phyloP scores from a whole-genome alignment of 2,329 filamentous ascomycete genomes.

The Stagonosporopsis rhizophila region DNA sequence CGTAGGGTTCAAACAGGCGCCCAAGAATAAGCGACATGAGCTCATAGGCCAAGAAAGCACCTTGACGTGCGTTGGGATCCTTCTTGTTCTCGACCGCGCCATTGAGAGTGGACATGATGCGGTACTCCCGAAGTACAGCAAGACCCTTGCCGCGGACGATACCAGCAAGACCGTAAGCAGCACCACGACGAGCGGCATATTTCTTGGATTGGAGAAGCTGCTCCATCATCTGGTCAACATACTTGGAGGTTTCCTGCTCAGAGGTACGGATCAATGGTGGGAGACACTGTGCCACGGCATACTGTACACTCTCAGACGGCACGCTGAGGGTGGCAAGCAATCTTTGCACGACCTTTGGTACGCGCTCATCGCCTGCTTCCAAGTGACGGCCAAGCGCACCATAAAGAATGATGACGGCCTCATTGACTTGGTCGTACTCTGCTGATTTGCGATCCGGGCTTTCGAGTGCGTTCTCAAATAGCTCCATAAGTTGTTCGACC shows the following conservation, averaged over 20 bases:
- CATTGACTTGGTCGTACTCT: slow-evolving; percentile 87
- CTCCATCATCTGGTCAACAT: slow-evolving; percentile 81
- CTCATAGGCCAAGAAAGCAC: slow-evolving; percentile 88
- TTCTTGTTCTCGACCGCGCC: slow-evolving; percentile 95
- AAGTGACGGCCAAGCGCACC: slow-evolving; percentile 91
- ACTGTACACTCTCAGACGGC: slow-evolving; percentile 95
- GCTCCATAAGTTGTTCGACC: slow-evolving; percentile 88
- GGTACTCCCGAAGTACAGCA: slow-evolving; percentile 79
- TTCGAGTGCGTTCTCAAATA: slow-evolving; percentile 89
- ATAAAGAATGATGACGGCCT: slow-evolving; percentile 97
- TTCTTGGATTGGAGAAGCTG: slow-evolving; percentile 86
- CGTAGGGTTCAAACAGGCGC: slow-evolving; percentile 91
- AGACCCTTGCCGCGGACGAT: slow-evolving; percentile 90
- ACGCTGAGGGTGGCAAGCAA: slow-evolving; percentile 88
- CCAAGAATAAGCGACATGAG: slow-evolving; percentile 86
- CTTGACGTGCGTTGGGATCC: slow-evolving; percentile 85
- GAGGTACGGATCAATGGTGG: slow-evolving; percentile 88
- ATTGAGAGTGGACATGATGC: slow-evolving; percentile 81
- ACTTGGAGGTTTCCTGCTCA: slow-evolving; percentile 76
- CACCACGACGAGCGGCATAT: slow-evolving; percentile 90
- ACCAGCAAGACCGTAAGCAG: slow-evolving; percentile 92
- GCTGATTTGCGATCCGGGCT: slow-evolving; percentile 82
- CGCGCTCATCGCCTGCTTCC: slow-evolving; percentile 80
- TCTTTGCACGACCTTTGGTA: slow-evolving; percentile 86
- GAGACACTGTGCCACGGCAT: slow-evolving; percentile 91